These are phyloP conservation scores for Amanita pallidorosea DNA, from an alignment of 768 basidiomycete species.

Conservation along the genomic window DNA sequence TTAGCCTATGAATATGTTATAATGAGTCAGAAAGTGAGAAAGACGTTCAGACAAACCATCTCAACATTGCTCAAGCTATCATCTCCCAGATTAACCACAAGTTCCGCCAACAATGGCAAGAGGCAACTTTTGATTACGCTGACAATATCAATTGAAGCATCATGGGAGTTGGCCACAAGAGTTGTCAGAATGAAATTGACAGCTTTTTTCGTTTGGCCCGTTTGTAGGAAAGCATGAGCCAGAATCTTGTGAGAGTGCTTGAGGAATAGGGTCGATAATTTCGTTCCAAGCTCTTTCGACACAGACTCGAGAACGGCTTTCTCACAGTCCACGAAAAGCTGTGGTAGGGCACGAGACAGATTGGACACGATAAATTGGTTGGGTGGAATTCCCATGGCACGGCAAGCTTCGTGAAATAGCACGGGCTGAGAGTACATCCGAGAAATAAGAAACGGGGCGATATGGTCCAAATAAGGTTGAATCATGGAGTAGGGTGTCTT, in stretches of 20 bases:
- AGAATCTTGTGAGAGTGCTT: conserved; percentile 51
- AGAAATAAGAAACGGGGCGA: conserved; percentile 55
- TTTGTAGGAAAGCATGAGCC: conserved; percentile 54
- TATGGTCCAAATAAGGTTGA: conserved; percentile 55
- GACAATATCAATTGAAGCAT: conserved; percentile 27
- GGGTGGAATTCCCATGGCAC: conserved; percentile 48
- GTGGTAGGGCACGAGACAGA: conserved; percentile 55
- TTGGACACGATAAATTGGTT: conserved; percentile 56
- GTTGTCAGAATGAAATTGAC: conserved; percentile 52
- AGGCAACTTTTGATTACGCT: conserved; percentile 56
- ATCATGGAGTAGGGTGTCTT: conserved; percentile 58
- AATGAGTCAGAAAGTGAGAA: background rate
- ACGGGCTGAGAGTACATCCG: conserved; percentile 48
- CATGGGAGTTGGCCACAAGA: conserved; percentile 36
- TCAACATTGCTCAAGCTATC: conserved; percentile 34
- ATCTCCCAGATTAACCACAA: conserved; percentile 74
- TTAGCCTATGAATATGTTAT: conserved; percentile 17
- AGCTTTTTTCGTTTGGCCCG: conserved; percentile 44
- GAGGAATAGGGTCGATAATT: conserved; percentile 39
- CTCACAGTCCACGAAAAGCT: conserved; percentile 55
- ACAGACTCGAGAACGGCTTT: conserved; percentile 48
- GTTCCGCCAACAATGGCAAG: conserved; percentile 58
- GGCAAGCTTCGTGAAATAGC: conserved; percentile 54
- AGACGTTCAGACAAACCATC: conserved; percentile 24
- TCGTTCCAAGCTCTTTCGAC: conserved; percentile 36